These are phyloP conservation scores for Hypoxylon sp. DNA, from an alignment of 2,329 filamentous ascomycete species.

Conservation along the genomic window DNA sequence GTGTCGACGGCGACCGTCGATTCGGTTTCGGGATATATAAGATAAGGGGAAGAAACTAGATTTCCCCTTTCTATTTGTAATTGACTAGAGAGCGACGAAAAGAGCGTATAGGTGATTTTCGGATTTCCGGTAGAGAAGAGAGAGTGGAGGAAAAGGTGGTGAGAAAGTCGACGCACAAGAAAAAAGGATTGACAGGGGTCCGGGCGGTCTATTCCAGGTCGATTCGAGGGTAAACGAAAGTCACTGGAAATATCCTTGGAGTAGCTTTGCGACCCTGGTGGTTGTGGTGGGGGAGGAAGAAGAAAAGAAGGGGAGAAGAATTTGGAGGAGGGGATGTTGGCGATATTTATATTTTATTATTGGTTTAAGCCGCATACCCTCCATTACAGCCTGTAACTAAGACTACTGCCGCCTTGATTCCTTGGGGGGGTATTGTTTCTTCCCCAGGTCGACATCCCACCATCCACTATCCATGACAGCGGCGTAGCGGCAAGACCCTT, in stretches of 20 bases:
- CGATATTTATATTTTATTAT: conserved; percentile 58
- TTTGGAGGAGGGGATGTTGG: conserved; percentile 54
- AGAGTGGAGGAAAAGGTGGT: conserved; percentile 54
- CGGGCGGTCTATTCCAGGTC: conserved; percentile 61
- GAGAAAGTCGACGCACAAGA: conserved; percentile 61
- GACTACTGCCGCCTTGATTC: conserved; percentile 27
- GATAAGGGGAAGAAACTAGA: conserved; percentile 51
- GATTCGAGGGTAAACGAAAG: conserved; percentile 61
- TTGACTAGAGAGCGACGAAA: conserved; percentile 68
- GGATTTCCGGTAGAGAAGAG: conserved; percentile 49
- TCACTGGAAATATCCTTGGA: conserved; percentile 66
- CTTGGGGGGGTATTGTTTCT: neutral
- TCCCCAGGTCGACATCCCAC: conserved; percentile 33
- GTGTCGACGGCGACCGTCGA: conserved; percentile 41
- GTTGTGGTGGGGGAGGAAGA: conserved; percentile 69
- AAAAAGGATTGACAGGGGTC: conserved; percentile 65
- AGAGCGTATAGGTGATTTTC: conserved; percentile 58
- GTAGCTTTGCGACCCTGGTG: conserved; percentile 72
- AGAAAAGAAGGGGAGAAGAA: conserved; percentile 60
- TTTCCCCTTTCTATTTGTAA: conserved; percentile 33
- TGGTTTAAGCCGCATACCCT: conserved; percentile 43
- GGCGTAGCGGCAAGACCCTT: conserved; percentile 14
- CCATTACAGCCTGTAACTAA: conserved; percentile 17
- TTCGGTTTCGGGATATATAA: conserved; percentile 51
- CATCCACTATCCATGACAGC: conserved; percentile 34